Conservation (phyloP, 495 filamentous ascomycete species). For the Podospora fimiseda region DNA sequence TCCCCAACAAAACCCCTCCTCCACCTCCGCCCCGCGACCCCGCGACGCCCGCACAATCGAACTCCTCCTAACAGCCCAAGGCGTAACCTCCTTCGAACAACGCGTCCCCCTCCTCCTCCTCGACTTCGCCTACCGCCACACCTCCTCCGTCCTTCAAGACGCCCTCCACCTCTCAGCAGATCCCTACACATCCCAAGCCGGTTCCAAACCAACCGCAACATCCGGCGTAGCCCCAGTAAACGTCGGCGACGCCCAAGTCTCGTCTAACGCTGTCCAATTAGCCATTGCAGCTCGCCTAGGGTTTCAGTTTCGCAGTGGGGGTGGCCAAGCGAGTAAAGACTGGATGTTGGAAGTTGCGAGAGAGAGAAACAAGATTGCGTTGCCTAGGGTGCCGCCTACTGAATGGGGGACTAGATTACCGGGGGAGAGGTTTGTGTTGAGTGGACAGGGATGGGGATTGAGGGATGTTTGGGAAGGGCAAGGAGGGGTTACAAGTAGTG, state of each 20-base stretch:
- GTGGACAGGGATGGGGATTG: conserved; percentile 76
- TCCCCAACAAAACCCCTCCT: not conserved
- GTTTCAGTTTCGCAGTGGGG: conserved; percentile 47
- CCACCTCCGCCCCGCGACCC: conserved; percentile 65
- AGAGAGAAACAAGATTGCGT: conserved; percentile 70
- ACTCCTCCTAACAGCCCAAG: conserved; percentile 78
- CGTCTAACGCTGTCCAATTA: conserved; percentile 42
- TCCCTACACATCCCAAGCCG: conserved; percentile 52
- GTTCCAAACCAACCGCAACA: conserved; percentile 39
- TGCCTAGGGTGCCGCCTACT: conserved; percentile 63
- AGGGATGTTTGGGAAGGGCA: conserved; percentile 65
- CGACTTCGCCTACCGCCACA: conserved; percentile 91
- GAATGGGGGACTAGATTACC: conserved; percentile 83
- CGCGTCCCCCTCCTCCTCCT: conserved; percentile 90
- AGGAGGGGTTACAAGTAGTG: conserved; percentile 26
- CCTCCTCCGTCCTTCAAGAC: conserved; percentile 58
- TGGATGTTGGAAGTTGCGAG: conserved; percentile 76
- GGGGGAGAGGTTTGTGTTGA: conserved; percentile 85
- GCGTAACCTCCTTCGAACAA: conserved; percentile 85
- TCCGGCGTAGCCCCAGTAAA: conserved; percentile 41
- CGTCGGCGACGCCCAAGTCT: conserved; percentile 39
- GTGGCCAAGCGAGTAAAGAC: conserved; percentile 66
- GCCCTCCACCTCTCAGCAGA: conserved; percentile 58
- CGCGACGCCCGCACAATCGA: conserved; percentile 89
- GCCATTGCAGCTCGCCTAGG: conserved; percentile 44